These are phyloP conservation scores for Pestalotiopsis sp. DNA, from an alignment of 2,329 filamentous ascomycete species.

Conservation along the genomic window DNA sequence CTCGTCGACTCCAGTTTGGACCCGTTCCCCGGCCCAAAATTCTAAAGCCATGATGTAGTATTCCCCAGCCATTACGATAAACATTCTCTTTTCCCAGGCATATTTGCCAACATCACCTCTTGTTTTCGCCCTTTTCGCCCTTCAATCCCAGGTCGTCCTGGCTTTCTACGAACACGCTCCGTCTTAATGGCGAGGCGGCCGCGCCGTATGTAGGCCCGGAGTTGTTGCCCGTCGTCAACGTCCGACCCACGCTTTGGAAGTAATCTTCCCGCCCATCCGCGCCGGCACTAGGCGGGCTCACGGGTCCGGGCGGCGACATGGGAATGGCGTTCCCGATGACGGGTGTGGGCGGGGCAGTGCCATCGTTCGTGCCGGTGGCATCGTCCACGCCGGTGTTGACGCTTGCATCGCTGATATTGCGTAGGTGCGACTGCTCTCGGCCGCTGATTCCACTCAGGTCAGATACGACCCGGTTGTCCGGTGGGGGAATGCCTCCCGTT, in stretches of 20 bases:
- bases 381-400: constrained; percentile 33
- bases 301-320: constrained; percentile 14
- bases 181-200: constrained; percentile 26
- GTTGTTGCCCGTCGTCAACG: constrained; percentile 13
- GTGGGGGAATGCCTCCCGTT: neutral
- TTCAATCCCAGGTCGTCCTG: constrained; percentile 39
- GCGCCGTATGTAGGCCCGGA: neutral
- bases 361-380: neutral
- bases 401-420: constrained; percentile 44
- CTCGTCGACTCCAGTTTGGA: neutral
- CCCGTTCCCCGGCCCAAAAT: neutral
- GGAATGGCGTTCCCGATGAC: neutral
- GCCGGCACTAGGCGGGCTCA: constrained; percentile 29
- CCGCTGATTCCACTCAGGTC: constrained; percentile 36
- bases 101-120: neutral
- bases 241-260: constrained; percentile 26
- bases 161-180: constrained; percentile 45
- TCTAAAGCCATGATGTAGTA: constrained; percentile 2
- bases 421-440: constrained; percentile 40
- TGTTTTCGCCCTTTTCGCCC: neutral
- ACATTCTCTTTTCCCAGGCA: neutral
- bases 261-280: constrained; percentile 21
- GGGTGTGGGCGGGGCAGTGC: constrained; percentile 12
- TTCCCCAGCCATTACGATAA: neutral
- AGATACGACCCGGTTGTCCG: constrained; percentile 38